Conservation (phyloP, 306 rosid genomes). For the Purshia tridentata region DNA sequence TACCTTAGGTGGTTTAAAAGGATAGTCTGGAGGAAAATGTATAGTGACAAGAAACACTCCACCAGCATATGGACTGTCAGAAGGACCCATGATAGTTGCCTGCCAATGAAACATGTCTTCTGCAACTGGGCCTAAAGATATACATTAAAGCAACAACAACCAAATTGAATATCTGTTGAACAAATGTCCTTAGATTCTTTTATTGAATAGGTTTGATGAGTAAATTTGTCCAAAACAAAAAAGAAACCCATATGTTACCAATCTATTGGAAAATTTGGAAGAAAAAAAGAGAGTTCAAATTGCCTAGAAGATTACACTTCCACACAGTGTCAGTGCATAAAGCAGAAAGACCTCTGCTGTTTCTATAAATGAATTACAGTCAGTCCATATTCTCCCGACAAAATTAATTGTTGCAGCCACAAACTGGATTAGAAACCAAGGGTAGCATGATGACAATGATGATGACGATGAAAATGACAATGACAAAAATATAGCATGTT, state of each 20-base stretch:
- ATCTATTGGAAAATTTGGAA: not conserved
- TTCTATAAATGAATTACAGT: not conserved
- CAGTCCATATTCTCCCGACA: not conserved
- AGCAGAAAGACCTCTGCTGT: not conserved
- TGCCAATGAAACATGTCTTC: constrained; percentile 68
- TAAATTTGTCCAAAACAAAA: not conserved
- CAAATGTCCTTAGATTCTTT: not conserved
- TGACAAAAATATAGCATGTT: not conserved
- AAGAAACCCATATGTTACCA: not conserved
- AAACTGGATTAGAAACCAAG: not conserved
- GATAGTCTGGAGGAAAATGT: constrained; percentile 63
- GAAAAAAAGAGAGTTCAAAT: not conserved
- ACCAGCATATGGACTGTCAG: constrained; percentile 67
- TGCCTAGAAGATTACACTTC: not conserved
- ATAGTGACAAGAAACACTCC: constrained; percentile 67
- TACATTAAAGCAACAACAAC: constrained; percentile 22
- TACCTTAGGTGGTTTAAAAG: constrained; percentile 67
- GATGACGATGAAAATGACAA: not conserved
- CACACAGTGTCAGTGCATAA: not conserved
- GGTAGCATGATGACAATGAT: not conserved
- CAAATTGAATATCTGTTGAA: constrained; percentile 4
- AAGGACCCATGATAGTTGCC: constrained; percentile 77
- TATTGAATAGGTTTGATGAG: not conserved
- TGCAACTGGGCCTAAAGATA: constrained; percentile 58
- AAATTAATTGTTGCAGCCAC: not conserved